Base-by-base conservation (phyloP, 495 filamentous ascomycete genomes). In the Elaphomyces granulatus region DNA sequence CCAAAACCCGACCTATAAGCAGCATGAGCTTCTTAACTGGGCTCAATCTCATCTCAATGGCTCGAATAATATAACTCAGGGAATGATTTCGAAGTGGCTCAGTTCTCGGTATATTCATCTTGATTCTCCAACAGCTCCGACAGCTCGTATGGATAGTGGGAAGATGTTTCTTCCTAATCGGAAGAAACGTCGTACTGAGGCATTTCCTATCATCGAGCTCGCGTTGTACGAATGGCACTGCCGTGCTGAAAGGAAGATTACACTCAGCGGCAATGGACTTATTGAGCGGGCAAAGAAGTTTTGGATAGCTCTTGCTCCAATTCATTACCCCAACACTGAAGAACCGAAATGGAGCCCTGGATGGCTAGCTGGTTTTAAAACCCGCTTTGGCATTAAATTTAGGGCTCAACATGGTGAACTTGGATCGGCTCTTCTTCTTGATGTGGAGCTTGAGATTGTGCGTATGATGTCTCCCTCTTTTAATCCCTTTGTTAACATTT, bases 361-460 rank as follows among this genome's bases (percentile, higher is more conserved):
- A 12, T 56, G 43, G 49, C 34, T 52, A 0, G 36, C 40, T 9
- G 34, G 42, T 3, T 56, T 55, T 26, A 49, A 55, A 39, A 42
- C 41, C 14, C 20, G 43, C 15, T 39, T 16, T n/a, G 44, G 43
- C 1, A 45, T 55, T 20, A 31, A 36, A 10, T 6, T 18, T 2
- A 36, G 30, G 8, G 19, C 30, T n/a, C 33, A 34, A 10, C 20
- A 44, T 39, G 35, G 35, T 9, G 41, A 40, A 28, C n/a, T 16
- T 20, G 41, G 35, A 8, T 6, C 6, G 12, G 35, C 15, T 10
- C n/a, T 16, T 8, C 12, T 30, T 12, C 18, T 31, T 8, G 37
- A 30, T 32, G 39, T 19, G n/a, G 31, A n/a, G 8, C 10, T 23
- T 26, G 28, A 49, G 8, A 8, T 37, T 15, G 6, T 39, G 9